These are phyloP conservation scores for Phytophthora meadii DNA, from an alignment of 352 stramenopile species.

Conservation along the genomic window DNA sequence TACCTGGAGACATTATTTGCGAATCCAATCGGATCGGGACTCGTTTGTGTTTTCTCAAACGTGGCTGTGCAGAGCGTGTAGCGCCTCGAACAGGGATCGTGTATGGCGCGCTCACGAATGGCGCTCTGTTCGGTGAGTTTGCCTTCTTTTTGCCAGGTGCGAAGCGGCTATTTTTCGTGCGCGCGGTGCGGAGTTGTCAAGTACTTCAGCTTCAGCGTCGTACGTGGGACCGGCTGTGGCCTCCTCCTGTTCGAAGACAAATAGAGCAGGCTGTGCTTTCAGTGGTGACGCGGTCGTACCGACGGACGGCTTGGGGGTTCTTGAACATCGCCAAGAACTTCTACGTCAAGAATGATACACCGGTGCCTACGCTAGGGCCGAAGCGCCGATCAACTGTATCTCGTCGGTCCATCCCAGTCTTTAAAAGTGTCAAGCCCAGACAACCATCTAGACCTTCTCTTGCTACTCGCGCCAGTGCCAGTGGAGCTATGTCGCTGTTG, in stretches of 20 bases:
- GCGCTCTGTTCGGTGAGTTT: conserved; percentile 66
- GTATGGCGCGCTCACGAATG: conserved; percentile 39
- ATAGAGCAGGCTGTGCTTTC: conserved; percentile 53
- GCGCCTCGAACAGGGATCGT: conserved; percentile 44
- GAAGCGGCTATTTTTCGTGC: conserved; percentile 49
- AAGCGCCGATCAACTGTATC: not conserved
- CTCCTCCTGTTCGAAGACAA: conserved; percentile 33
- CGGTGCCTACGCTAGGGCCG: conserved; percentile 23
- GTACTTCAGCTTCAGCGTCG: conserved; percentile 62
- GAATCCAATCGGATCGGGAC: conserved; percentile 51
- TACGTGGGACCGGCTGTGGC: conserved; percentile 65
- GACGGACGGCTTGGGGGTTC: conserved; percentile 37
- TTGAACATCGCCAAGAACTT: conserved; percentile 77
- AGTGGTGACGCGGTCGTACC: conserved; percentile 49
- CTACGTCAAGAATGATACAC: conserved; percentile 57
- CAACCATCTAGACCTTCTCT: too few species aligned
- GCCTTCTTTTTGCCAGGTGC: conserved; percentile 64
- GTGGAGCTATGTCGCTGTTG: conserved; percentile 3
- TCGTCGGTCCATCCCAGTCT: conserved; percentile 2
- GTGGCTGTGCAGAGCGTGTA: conserved; percentile 56
- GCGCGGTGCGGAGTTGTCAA: conserved; percentile 66
- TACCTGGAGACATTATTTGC: conserved; percentile 68
- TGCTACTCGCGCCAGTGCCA: conserved; percentile 10
- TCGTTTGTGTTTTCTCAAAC: conserved; percentile 59
- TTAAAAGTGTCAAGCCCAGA: not conserved